phyloP scores from a whole-genome alignment of 352 stramenopile species.

The Globisporangium nagaii region DNA sequence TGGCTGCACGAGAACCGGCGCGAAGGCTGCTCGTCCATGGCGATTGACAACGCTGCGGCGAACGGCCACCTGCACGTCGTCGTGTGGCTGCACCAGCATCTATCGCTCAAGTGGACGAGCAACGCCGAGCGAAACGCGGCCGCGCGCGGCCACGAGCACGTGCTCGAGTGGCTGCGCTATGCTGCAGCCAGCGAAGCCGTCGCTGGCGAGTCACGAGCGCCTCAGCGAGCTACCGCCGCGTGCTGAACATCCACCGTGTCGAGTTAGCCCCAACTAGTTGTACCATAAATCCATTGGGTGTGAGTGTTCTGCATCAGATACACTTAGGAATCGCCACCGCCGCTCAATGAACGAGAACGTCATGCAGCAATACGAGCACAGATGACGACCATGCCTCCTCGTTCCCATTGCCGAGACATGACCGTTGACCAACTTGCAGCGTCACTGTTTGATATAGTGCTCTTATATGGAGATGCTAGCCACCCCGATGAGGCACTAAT shows the following conservation, averaged over 20 bases:
- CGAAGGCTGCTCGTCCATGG: conserved; percentile 27
- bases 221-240: not conserved
- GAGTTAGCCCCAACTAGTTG: not conserved
- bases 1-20: conserved; percentile 51
- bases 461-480: not conserved
- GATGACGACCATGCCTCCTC: no score
- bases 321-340: no score
- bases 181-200: not conserved
- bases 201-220: not conserved
- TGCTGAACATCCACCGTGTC: no score
- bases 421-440: no score
- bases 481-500: not conserved
- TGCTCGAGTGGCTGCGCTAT: conserved; percentile 5
- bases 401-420: no score
- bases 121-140: not conserved
- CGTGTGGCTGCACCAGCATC: not conserved
- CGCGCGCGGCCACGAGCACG: not conserved
- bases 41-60: not conserved
- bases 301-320: no score
- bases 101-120: not conserved
- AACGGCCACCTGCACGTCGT: conserved; percentile 5
- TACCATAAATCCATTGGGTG: no score
- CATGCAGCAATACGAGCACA: no score
- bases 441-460: not conserved
- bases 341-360: no score